A percentile compares a stretch with the other conserved stretches of the same genome.
phyloP scores from a whole-genome alignment of 192 early-diverging fungal species.

The Entomortierella parvispora region DNA sequence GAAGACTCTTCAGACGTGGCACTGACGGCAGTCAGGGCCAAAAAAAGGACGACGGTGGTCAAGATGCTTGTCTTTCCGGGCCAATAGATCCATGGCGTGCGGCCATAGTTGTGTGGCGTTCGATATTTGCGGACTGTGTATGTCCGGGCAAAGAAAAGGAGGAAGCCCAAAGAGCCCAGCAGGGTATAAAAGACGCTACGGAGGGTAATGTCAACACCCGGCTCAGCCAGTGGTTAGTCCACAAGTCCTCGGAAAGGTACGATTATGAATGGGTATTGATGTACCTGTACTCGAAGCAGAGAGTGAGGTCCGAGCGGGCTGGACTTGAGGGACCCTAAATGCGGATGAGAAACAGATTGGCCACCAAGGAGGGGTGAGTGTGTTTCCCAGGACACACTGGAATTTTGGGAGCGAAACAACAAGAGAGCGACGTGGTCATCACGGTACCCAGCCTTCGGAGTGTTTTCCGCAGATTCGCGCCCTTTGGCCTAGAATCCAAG shows the following conservation, averaged over 20 bases:
- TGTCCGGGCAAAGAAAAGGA: conserved; percentile 1
- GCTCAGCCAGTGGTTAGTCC: no score
- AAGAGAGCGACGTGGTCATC: no score
- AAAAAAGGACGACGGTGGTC: neutral
- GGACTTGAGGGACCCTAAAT: conserved; percentile 31
- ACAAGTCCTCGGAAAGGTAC: no score
- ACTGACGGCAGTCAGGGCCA: neutral
- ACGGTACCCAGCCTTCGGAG: conserved; percentile 14
- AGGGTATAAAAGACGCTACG: conserved; percentile 12
- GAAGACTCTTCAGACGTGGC: neutral
- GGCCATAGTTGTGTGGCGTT: conserved; percentile 19
- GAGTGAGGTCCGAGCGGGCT: conserved; percentile 18
- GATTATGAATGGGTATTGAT: no score
- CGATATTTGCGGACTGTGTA: conserved; percentile 6
- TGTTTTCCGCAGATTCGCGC: conserved; percentile 7
- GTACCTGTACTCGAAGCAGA: conserved; percentile 51
- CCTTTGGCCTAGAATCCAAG: no score
- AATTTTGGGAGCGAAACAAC: no score
- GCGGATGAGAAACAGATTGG: neutral
- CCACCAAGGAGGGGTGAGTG: neutral
- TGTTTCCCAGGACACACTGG: neutral
- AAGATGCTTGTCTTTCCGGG: conserved; percentile 13
- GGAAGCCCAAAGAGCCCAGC: neutral
- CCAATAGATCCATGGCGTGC: conserved; percentile 47
- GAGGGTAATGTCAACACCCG: neutral